Evolutionary conservation across 768 basidiomycete genomes (phyloP).

Genomic region (Leucosporidium creatinivorum): DNA sequence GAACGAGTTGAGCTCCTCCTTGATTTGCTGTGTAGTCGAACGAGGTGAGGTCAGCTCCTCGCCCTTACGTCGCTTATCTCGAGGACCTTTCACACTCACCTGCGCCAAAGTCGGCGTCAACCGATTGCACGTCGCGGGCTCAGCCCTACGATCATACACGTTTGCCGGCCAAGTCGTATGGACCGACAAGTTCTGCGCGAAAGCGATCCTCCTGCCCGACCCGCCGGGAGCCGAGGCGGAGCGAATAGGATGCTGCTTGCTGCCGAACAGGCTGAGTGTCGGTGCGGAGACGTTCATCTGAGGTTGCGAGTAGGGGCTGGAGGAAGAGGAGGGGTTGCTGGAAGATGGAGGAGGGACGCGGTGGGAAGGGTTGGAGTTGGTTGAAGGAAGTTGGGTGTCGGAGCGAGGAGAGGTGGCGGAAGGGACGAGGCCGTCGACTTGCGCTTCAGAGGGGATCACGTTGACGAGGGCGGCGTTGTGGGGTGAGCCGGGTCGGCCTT

Average conservation of each 20-base stretch:
- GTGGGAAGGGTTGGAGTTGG: conserved; percentile 6
- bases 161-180: conserved; percentile 91
- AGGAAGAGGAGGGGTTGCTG: conserved; percentile 26
- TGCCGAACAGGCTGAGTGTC: conserved; percentile 50
- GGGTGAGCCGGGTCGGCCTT: conserved; percentile 47
- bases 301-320: conserved; percentile 51
- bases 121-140: conserved; percentile 94
- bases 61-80: too few relatives aligned
- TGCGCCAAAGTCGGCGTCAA: conserved; percentile 91
- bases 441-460: conserved; percentile 30
- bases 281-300: conserved; percentile 82
- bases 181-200: conserved; percentile 85
- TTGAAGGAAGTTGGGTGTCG: conserved; percentile 22
- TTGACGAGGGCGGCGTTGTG: conserved; percentile 37
- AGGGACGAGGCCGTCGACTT: conserved; percentile 30
- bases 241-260: conserved; percentile 48
- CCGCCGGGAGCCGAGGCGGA: conserved; percentile 55
- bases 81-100: too few relatives aligned
- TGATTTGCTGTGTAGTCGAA: conserved; percentile 54
- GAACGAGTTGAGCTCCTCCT: conserved; percentile 95
- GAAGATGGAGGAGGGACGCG: conserved; percentile 23
- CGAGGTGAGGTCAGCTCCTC: too few relatives aligned
- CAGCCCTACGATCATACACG: conserved; percentile 89
- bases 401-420: conserved; percentile 15
- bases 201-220: conserved; percentile 62